Conservation (phyloP, 345 rosid genomes). For the Salix caprea region DNA sequence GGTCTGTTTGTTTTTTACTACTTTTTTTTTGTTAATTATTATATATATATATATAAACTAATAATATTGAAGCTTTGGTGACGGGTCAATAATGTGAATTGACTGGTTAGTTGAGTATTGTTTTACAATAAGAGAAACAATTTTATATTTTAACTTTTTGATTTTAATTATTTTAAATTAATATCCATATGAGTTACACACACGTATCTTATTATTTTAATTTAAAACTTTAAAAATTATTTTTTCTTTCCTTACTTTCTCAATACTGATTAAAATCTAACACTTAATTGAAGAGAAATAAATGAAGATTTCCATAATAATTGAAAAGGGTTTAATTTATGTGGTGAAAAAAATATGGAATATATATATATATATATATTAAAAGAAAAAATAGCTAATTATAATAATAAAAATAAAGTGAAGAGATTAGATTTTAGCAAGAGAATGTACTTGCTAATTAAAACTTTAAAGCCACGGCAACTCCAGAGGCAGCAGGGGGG, state of each 20-base stretch:
- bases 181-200: too few species aligned
- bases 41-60: too few species aligned
- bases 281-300: too few species aligned
- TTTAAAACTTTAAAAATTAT: too few species aligned
- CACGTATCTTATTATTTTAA: too few species aligned
- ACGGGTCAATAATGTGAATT: conserved; percentile 21
- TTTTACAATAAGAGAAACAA: too few species aligned
- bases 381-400: neutral
- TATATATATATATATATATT: neutral
- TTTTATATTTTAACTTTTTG: too few species aligned
- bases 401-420: neutral
- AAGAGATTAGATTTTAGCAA: neutral
- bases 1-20: conserved; percentile 1
- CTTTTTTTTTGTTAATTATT: neutral
- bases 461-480: conserved; percentile 44
- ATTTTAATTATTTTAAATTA: too few species aligned
- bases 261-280: too few species aligned
- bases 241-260: too few species aligned
- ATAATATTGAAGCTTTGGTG: conserved; percentile 9
- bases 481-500: neutral
- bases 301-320: too few species aligned
- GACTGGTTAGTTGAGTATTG: neutral
- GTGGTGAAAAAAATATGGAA: neutral
- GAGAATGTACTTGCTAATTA: neutral
- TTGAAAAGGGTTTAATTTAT: too few species aligned